A percentile compares a stretch with the other conserved stretches of the same genome.
These are phyloP conservation scores for Leptographium procerum DNA, from an alignment of 2,329 filamentous ascomycete species.

Conservation along the genomic window DNA sequence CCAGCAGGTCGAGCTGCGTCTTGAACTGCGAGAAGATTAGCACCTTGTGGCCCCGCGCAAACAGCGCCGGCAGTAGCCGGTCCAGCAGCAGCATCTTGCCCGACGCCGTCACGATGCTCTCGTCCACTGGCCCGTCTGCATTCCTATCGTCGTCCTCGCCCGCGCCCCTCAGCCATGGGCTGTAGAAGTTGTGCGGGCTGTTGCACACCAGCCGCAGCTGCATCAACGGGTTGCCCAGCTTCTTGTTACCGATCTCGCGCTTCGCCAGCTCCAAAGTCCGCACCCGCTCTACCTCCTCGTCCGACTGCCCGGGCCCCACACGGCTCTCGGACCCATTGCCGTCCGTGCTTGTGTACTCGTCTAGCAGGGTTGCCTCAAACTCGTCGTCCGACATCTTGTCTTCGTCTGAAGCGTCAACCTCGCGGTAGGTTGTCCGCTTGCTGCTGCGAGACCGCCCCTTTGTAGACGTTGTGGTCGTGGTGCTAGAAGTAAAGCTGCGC, in stretches of 20 bases:
- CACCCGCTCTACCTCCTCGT: constrained; percentile 52
- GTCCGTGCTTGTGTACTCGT: constrained; percentile 35
- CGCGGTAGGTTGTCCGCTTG: constrained; percentile 33
- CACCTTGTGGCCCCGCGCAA: constrained; percentile 71
- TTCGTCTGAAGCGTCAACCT: constrained; percentile 48
- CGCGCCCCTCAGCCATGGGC: constrained; percentile 52
- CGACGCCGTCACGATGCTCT: constrained; percentile 72
- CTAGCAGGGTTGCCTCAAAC: constrained; percentile 68
- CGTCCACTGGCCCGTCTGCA: constrained; percentile 56
- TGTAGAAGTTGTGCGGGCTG: constrained; percentile 92
- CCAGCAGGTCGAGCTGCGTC: constrained; percentile 80
- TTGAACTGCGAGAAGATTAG: constrained; percentile 97
- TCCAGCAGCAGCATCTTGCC: constrained; percentile 96
- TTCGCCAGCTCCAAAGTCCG: constrained; percentile 69
- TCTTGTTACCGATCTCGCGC: constrained; percentile 80
- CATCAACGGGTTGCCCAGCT: constrained; percentile 84
- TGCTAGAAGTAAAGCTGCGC: constrained; percentile 20
- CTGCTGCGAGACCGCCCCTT: constrained; percentile 40
- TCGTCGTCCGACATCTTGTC: constrained; percentile 65
- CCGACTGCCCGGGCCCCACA: constrained; percentile 16
- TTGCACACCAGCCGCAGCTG: constrained; percentile 89
- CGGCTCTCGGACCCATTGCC: constrained; percentile 9
- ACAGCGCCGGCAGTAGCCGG: constrained; percentile 65
- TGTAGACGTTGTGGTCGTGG: not conserved
- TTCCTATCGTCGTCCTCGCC: constrained; percentile 30